Base-by-base conservation (phyloP, 768 basidiomycete genomes). In the Chiua virens region DNA sequence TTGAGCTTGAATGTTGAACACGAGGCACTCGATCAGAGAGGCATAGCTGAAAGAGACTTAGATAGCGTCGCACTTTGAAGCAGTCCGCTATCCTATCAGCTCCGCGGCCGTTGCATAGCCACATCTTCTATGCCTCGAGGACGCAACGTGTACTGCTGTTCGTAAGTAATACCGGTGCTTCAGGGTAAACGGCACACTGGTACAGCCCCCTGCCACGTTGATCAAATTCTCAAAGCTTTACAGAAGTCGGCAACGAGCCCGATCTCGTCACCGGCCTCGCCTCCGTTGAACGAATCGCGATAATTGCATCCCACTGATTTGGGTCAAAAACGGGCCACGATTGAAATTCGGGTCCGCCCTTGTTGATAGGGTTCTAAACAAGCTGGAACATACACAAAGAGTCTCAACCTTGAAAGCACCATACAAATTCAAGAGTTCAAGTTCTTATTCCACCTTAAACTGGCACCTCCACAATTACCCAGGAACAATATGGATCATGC, bases 401-500 rank as follows among this genome's bases (percentile, higher is more conserved):
- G 5, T 9, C 21, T 25, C 20, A 21, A 20, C 32, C 22, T 18
- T 8, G 32, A 20, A 30, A 5, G 62, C 9, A 8, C 27, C 27
- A 5, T 27, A 27, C 6, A 27, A 27, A 27, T 8, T 5, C 27
- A 52, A 66, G 69, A 5, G 55, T 59, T 36, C 27, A 69, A 47
- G 3, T 42, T 47, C 5, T 47, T 44, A 55, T 78, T 77, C 78
- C 79, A 81, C n/a, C n/a, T n/a, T n/a, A n/a, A n/a, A n/a, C n/a
- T n/a, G n/a, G 2, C 81, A 5, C 25, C 20, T 68, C 62, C 0
- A 61, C 50, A 17, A 80, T 75, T 6, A 80, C 60, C 57, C 81
- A 82, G 11, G 81, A 47, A 22, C 59, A 67, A 11, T 63, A 49
- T 0, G 78, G 74, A 59, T 83, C 80, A 45, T 79, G 77, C 52